Evolutionary conservation across 441 rosid genomes (phyloP).

Genomic region (Aleurites moluccanus): DNA sequence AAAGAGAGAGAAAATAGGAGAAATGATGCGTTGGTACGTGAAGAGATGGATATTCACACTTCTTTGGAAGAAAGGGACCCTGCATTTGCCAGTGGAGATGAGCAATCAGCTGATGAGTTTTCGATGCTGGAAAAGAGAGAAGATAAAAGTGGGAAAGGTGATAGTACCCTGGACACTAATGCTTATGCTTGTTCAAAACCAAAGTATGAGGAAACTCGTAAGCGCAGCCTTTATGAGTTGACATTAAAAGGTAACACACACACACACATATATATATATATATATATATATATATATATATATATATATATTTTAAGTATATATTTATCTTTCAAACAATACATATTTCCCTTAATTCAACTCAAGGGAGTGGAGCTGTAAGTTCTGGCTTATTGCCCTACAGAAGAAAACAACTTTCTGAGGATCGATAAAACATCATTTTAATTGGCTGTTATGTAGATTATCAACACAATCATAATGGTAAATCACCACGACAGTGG

Average conservation of each 20-base stretch:
- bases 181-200: slow-evolving; percentile 25
- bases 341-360: neutral
- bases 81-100: slow-evolving; percentile 13
- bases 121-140: slow-evolving; percentile 24
- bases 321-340: neutral
- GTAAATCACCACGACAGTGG: too few relatives aligned
- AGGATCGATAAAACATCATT: too few relatives aligned
- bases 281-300: too few relatives aligned
- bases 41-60: slow-evolving; percentile 19
- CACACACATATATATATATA: too few relatives aligned
- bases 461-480: too few relatives aligned
- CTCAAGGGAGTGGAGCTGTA: neutral
- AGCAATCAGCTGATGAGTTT: slow-evolving; percentile 26
- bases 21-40: slow-evolving; percentile 16
- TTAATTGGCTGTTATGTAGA: too few relatives aligned
- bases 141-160: slow-evolving; percentile 19
- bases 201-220: slow-evolving; percentile 40
- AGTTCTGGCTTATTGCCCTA: neutral
- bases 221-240: slow-evolving; percentile 52
- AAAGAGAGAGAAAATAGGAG: slow-evolving; percentile 20
- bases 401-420: neutral
- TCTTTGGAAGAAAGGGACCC: slow-evolving; percentile 23
- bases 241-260: slow-evolving; percentile 41
- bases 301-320: too few relatives aligned
- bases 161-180: slow-evolving; percentile 2